A percentile compares a stretch with the other conserved stretches of the same genome.
Conservation (phyloP, 176 grass and related monocot genomes). For the Stipa capillata region DNA sequence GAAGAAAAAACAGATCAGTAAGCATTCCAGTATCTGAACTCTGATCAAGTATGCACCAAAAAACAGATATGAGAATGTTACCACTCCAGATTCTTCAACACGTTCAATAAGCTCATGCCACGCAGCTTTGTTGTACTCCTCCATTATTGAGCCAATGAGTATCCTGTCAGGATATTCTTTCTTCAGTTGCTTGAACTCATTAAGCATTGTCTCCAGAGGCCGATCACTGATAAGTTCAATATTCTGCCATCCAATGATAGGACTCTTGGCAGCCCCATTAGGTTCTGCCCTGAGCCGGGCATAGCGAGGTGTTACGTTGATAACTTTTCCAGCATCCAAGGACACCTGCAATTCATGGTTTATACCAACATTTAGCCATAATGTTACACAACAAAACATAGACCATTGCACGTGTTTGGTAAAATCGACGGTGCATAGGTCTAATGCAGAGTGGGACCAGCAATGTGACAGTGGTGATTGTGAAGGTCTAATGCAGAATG, state of each 20-base stretch:
- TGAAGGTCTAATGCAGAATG: background rate
- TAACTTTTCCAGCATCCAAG: conserved; percentile 89
- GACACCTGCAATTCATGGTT: conserved; percentile 57
- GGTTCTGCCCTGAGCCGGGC: conserved; percentile 70
- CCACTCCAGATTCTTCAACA: conserved; percentile 80
- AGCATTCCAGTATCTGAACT: background rate
- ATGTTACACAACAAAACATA: background rate
- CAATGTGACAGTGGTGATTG: conserved; percentile 6
- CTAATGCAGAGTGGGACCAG: background rate
- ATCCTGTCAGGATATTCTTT: conserved; percentile 90
- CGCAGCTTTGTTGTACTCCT: conserved; percentile 94
- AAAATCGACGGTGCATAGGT: conserved; percentile 2
- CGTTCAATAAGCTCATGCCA: conserved; percentile 97
- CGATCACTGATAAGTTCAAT: conserved; percentile 98
- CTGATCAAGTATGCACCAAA: background rate
- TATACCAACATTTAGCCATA: conserved; percentile 13
- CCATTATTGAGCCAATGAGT: conserved; percentile 96
- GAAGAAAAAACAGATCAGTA: conserved; percentile 14
- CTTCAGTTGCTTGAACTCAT: conserved; percentile 90
- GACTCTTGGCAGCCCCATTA: conserved; percentile 71
- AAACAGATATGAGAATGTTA: conserved; percentile 11
- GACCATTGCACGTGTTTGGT: background rate
- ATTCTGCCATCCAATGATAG: conserved; percentile 95
- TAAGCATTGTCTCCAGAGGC: conserved; percentile 84
- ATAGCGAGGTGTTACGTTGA: conserved; percentile 94